A percentile compares a stretch with the other conserved stretches of the same genome.
Conservation (phyloP, 2,329 filamentous ascomycete species). For the Ophiostoma populinum region DNA sequence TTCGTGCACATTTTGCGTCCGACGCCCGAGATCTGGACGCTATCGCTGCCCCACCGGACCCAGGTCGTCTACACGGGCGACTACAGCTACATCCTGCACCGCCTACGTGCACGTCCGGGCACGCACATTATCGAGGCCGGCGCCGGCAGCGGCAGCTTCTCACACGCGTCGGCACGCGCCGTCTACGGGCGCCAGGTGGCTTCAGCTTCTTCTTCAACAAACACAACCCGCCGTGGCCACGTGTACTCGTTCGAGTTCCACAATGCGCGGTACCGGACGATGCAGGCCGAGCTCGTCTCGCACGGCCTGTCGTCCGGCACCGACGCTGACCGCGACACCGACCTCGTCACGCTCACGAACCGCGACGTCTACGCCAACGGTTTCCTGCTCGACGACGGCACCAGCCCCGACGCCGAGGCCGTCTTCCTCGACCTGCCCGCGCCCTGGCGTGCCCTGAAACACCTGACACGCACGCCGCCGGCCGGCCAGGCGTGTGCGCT, state of each 20-base stretch:
- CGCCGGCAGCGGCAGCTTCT: constrained; percentile 69
- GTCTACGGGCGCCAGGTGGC: constrained; percentile 40
- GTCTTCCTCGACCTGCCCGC: constrained; percentile 69
- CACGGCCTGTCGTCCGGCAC: constrained; percentile 33
- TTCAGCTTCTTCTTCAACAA: constrained; percentile 1
- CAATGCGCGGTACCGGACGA: constrained; percentile 50
- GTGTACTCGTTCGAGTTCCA: constrained; percentile 78
- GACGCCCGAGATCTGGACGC: constrained; percentile 70
- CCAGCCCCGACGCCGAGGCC: constrained; percentile 47
- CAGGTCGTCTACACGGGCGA: constrained; percentile 80
- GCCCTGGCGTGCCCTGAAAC: constrained; percentile 62
- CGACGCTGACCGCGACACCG: constrained; percentile 18
- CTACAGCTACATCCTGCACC: constrained; percentile 69
- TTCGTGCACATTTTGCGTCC: constrained; percentile 67
- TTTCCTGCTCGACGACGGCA: constrained; percentile 42
- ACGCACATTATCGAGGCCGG: constrained; percentile 63
- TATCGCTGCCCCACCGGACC: constrained; percentile 61
- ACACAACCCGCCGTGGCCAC: constrained; percentile 28
- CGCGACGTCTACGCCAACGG: constrained; percentile 64
- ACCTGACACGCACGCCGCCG: constrained; percentile 39
- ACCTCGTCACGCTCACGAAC: constrained; percentile 54
- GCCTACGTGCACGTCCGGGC: constrained; percentile 57
- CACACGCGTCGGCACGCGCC: constrained; percentile 58
- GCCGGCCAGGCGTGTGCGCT: constrained; percentile 32
- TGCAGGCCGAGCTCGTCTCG: constrained; percentile 49